A percentile compares a stretch with the other conserved stretches of the same genome.
These are phyloP conservation scores for Termitomyces titanicus DNA, from an alignment of 768 basidiomycete species.

Conservation along the genomic window DNA sequence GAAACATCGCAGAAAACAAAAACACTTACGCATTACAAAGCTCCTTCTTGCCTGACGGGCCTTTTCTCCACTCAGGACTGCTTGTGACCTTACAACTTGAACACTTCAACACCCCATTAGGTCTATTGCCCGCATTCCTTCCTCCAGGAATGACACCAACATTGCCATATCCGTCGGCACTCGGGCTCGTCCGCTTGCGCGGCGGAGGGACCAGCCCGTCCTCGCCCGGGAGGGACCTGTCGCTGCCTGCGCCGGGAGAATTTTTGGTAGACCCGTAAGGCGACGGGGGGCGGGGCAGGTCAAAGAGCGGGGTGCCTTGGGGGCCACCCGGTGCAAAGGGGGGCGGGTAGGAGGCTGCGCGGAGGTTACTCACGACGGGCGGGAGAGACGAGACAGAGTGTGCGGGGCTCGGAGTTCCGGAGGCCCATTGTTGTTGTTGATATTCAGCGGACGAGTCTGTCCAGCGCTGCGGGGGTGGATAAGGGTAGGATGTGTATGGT, in stretches of 20 bases:
- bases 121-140: conserved; percentile 59
- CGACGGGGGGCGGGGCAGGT: conserved; percentile 1
- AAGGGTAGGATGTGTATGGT: conserved; percentile 33
- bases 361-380: conserved; percentile 26
- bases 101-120: conserved; percentile 69
- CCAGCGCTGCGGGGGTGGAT: conserved; percentile 40
- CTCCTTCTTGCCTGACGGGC: conserved; percentile 87
- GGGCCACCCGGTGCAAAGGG: conserved; percentile 34
- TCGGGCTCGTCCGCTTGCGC: conserved; percentile 52
- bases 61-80: conserved; percentile 92
- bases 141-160: conserved; percentile 39
- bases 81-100: conserved; percentile 77
- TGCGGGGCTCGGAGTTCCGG: conserved; percentile 26
- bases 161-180: conserved; percentile 26
- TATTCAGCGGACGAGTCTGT: conserved; percentile 24
- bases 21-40: conserved; percentile 84
- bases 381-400: conserved; percentile 27
- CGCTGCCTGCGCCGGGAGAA: neutral
- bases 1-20: too few relatives aligned
- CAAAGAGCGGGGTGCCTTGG: conserved; percentile 2
- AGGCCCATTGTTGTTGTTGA: conserved; percentile 22
- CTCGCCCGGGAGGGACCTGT: conserved; percentile 11
- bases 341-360: conserved; percentile 29
- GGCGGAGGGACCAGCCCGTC: conserved; percentile 54
- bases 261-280: neutral